Conservation (phyloP, 2,329 filamentous ascomycete genomes). For the Phyllosticta citrichinensis region DNA sequence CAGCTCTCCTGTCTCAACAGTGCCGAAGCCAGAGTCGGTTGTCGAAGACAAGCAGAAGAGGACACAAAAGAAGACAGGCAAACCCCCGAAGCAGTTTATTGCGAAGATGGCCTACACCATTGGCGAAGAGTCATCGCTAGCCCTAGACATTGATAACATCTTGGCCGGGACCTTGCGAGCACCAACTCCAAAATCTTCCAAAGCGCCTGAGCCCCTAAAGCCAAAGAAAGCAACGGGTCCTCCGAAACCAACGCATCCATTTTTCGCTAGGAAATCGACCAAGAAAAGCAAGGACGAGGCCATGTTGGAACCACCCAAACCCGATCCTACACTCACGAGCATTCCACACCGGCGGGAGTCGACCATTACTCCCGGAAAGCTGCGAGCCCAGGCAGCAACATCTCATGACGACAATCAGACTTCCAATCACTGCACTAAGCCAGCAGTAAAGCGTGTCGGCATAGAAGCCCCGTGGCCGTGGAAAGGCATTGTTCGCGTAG, state of each 20-base stretch:
- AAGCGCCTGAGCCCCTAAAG: slow-evolving; percentile 15
- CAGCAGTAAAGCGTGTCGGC: slow-evolving; percentile 41
- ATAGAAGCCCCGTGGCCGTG: slow-evolving; percentile 63
- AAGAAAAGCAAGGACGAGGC: slow-evolving; percentile 15
- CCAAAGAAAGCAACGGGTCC: slow-evolving; percentile 21
- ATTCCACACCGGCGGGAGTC: slow-evolving; percentile 24
- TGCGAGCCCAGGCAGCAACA: slow-evolving; percentile 25
- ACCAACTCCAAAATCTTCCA: slow-evolving; percentile 14
- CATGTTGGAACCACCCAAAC: not conserved
- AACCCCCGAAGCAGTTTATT: slow-evolving; percentile 29
- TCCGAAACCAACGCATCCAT: slow-evolving; percentile 52
- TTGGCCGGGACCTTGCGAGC: slow-evolving; percentile 33
- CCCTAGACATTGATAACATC: slow-evolving; percentile 54
- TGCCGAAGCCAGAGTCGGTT: slow-evolving; percentile 14
- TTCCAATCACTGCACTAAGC: slow-evolving; percentile 17
- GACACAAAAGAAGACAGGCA: slow-evolving; percentile 17
- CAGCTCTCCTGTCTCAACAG: slow-evolving; percentile 31
- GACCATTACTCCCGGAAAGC: slow-evolving; percentile 38
- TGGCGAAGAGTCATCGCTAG: slow-evolving; percentile 40
- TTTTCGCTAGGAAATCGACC: slow-evolving; percentile 51
- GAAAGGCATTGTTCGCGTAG: slow-evolving; percentile 53
- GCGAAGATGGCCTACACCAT: slow-evolving; percentile 51
- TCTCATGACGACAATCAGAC: slow-evolving; percentile 12
- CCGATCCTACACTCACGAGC: slow-evolving; percentile 13
- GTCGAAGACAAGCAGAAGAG: slow-evolving; percentile 28